These are phyloP conservation scores for Mortierella sp. DNA, from an alignment of 371 early-diverging fungal species.

Conservation along the genomic window DNA sequence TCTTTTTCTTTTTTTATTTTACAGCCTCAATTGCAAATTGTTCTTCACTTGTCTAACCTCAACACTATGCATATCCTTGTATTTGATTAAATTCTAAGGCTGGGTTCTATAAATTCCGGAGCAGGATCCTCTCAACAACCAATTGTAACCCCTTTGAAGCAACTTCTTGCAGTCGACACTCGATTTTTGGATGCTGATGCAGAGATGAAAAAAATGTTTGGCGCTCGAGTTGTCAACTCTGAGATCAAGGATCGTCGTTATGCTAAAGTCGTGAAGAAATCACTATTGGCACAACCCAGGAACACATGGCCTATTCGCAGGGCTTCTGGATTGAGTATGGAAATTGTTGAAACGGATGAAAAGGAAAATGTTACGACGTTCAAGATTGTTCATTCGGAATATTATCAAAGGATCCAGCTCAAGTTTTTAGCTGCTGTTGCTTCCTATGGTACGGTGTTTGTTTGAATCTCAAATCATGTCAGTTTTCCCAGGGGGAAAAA, in stretches of 20 bases:
- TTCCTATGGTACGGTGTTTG: conserved; percentile 62
- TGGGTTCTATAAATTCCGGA: conserved; percentile 21
- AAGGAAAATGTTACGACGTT: conserved; percentile 63
- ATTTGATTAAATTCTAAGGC: conserved; percentile 2
- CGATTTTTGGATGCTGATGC: conserved; percentile 85
- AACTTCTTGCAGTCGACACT: conserved; percentile 73
- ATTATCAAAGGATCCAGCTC: conserved; percentile 80
- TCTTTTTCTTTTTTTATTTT: too few relatives aligned
- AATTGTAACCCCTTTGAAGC: conserved; percentile 29
- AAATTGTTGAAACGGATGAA: conserved; percentile 67
- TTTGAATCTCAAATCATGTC: not conserved
- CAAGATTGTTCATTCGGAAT: conserved; percentile 74
- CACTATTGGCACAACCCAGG: conserved; percentile 78
- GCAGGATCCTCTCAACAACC: conserved; percentile 16
- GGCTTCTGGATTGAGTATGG: conserved; percentile 82
- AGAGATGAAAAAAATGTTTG: conserved; percentile 92
- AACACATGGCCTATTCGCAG: conserved; percentile 83
- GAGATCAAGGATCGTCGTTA: conserved; percentile 61
- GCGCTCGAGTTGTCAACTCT: conserved; percentile 81
- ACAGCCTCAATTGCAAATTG: too few relatives aligned
- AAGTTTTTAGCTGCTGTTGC: conserved; percentile 80
- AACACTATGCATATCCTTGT: too few relatives aligned
- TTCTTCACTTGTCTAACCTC: too few relatives aligned
- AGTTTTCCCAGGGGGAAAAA: too few relatives aligned
- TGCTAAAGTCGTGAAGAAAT: conserved; percentile 62